Base-by-base conservation (phyloP, 371 early-diverging fungal species). In the Mucor plumbeus region DNA sequence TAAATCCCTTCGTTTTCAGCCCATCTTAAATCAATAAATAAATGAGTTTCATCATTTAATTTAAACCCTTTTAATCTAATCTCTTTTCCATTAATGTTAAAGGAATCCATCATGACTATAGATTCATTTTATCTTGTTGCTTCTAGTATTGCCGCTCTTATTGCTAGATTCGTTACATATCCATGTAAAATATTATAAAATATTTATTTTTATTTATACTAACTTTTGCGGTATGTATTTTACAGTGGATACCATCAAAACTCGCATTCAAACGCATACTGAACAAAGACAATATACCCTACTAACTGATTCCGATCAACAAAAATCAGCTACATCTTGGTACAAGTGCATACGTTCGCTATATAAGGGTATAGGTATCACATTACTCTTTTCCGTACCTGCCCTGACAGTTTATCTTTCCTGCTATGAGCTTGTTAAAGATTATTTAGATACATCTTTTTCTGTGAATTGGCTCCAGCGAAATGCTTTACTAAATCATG, bases 351-450 rank as follows among this genome's bases (percentile, higher is more conserved):
- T 63, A 3, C 33, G 56, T 10, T 71, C 72, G 3, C 75, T 85
- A 10, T 87, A 87, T 57, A 78, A 78, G 13, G 94, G 94, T 1
- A 65, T 94, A 10, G 77, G 86, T 14, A 81, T 92, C 43, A 84
- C 94, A 0, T 68, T 92, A n/a, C 40, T 80, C 1, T 85, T 94
- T 55, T 83, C 85, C 26, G 88, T 88, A 0, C 94, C 94, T 0
- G 93, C 89, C 7, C 68, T 90, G 7, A 82, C 87, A 1, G 72
- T 89, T n/a, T 92, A 91, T 69, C 81, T 92, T 38, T 73, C 82
- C 9, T 70, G 82, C 2, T 93, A 93, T 69, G 92, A 92, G 61
- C 59, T 65, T 0, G 65, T 79, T 40, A 93, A 92, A 71, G 54
- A 63, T 7, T 65, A 34, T 5, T 48, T 85, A 31, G 69, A 64